These are phyloP conservation scores for Neoboletus magnificus DNA, from an alignment of 768 basidiomycete genomes.

Conservation along the genomic window DNA sequence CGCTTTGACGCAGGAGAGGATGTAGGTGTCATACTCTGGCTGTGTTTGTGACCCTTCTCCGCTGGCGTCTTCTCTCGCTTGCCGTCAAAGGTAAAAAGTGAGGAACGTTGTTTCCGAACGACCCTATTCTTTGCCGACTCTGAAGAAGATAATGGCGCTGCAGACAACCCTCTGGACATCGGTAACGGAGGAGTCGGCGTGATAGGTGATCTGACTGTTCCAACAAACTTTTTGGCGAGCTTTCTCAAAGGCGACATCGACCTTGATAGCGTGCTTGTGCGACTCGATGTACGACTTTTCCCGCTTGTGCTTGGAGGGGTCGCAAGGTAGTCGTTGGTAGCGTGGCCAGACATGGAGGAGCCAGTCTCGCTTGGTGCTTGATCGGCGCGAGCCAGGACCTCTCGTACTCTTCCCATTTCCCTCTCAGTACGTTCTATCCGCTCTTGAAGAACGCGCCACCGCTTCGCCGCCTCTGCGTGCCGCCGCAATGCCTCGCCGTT, in stretches of 20 bases:
- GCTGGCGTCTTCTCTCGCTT: conserved; percentile 46
- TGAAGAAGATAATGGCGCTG: conserved; percentile 45
- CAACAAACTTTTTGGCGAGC: conserved; percentile 68
- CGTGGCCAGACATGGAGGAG: conserved; percentile 62
- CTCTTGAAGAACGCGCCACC: conserved; percentile 79
- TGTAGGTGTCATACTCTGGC: conserved; percentile 68
- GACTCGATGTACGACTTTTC: conserved; percentile 42
- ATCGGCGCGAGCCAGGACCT: conserved; percentile 47
- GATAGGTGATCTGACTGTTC: conserved; percentile 37
- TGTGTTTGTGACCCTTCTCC: conserved; percentile 64
- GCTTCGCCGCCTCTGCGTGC: conserved; percentile 83
- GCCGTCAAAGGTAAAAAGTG: conserved; percentile 54
- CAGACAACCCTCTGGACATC: conserved; percentile 38
- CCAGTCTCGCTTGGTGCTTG: conserved; percentile 63
- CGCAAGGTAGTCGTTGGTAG: conserved; percentile 58
- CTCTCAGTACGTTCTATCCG: conserved; percentile 76
- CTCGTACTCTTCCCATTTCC: conserved; percentile 75
- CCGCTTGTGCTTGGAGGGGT: conserved; percentile 56
- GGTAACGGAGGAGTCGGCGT: conserved; percentile 46
- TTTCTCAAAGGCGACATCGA: conserved; percentile 81
- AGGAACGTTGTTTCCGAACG: conserved; percentile 58
- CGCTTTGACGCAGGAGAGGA: conserved; percentile 49
- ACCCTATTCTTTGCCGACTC: conserved; percentile 42
- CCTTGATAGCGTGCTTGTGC: conserved; percentile 50
- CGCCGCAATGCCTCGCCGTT: conserved; percentile 92